A percentile compares a stretch with the other conserved stretches of the same genome.
phyloP scores from a whole-genome alignment of 2,329 filamentous ascomycete species.

The Esteya vermicola region DNA sequence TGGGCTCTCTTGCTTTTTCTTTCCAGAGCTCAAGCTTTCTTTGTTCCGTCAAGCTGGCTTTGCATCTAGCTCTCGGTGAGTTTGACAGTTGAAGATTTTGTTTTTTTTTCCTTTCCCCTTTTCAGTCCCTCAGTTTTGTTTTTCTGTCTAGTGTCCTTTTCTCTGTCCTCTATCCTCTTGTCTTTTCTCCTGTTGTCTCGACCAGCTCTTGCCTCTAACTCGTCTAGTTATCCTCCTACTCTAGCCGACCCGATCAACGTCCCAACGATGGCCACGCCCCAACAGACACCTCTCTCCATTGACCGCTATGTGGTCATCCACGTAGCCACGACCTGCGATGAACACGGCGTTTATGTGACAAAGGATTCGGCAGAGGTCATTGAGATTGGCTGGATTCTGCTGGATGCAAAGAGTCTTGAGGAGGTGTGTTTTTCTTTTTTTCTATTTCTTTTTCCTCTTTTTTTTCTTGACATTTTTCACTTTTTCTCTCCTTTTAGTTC shows the following conservation, averaged over 20 bases:
- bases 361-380: constrained; percentile 99
- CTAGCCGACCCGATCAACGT: background rate
- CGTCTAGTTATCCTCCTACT: background rate
- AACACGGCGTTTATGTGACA: constrained; percentile 97
- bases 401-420: constrained; percentile 81
- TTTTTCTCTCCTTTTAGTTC: constrained; percentile 7
- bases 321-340: constrained; percentile 96
- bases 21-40: background rate
- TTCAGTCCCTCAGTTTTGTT: background rate
- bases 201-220: background rate
- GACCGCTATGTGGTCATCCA: constrained; percentile 98
- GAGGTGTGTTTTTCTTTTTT: constrained; percentile 47
- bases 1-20: background rate
- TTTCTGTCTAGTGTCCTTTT: background rate
- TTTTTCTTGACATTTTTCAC: background rate
- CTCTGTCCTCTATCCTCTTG: background rate
- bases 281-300: constrained; percentile 50
- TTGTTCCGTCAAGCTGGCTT: too few species aligned
- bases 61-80: too few species aligned
- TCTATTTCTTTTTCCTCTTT: background rate
- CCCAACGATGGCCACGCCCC: constrained; percentile 26
- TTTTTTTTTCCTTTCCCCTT: constrained; percentile 6
- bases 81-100: too few species aligned
- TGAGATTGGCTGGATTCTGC: constrained; percentile 93
- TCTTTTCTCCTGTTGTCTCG: background rate